Conservation (phyloP, 2,329 filamentous ascomycete genomes). For the Orbilia quercus region DNA sequence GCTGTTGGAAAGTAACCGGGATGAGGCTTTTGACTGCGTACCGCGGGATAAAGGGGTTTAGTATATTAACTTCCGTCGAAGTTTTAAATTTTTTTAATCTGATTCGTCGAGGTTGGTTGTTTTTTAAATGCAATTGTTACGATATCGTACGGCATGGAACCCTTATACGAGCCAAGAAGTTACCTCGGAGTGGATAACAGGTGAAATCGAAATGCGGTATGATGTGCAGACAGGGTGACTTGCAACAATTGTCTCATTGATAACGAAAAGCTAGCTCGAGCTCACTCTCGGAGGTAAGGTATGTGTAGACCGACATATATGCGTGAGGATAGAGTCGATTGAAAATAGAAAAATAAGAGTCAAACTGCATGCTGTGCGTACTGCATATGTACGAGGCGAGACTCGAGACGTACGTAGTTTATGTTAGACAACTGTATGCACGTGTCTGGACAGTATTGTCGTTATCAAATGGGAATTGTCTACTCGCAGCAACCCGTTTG, state of each 20-base stretch:
- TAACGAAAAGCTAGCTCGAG: no score
- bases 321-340: no score
- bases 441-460: background rate
- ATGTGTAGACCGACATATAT: no score
- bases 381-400: no score
- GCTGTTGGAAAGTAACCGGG: background rate
- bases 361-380: background rate
- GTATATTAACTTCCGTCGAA: constrained; percentile 14
- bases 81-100: no score
- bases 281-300: no score
- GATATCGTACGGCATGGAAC: no score
- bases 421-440: background rate
- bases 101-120: background rate
- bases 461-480: no score
- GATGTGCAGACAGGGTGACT: background rate
- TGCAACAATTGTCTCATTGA: background rate
- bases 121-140: no score
- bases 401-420: no score
- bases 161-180: no score
- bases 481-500: constrained; percentile 4
- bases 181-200: background rate
- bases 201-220: background rate
- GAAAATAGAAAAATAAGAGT: no score
- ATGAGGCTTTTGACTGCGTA: background rate
- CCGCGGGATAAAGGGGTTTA: background rate